Evolutionary conservation across 176 grass and related monocot species (phyloP).

Genomic region (Musa beccarii): DNA sequence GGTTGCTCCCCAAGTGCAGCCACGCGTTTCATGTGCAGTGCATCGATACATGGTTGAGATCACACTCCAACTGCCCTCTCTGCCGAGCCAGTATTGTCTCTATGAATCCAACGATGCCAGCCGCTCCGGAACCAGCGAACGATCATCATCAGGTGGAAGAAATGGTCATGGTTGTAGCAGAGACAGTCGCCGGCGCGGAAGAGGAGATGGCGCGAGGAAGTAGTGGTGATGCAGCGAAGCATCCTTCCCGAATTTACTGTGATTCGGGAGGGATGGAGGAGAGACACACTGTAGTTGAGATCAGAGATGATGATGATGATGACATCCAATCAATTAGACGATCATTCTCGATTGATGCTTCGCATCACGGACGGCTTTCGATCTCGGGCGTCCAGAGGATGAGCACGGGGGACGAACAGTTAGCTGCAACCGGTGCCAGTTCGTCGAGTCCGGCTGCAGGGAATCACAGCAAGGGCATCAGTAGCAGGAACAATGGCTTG

Average conservation of each 20-base stretch:
- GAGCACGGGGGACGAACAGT: constrained; percentile 54
- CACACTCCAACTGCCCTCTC: constrained; percentile 40
- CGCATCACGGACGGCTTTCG: constrained; percentile 35
- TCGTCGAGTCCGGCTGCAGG: constrained; percentile 35
- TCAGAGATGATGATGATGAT: constrained; percentile 30
- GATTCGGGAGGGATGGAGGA: constrained; percentile 12
- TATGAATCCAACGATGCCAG: not conserved
- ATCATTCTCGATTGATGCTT: constrained; percentile 29
- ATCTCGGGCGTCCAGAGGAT: constrained; percentile 58
- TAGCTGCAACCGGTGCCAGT: constrained; percentile 31
- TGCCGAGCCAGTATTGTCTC: not conserved
- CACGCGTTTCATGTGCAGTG: constrained; percentile 93
- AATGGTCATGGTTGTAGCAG: not conserved
- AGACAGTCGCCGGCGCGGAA: not conserved
- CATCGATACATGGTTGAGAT: constrained; percentile 98
- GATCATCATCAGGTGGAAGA: not conserved
- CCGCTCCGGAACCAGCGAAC: not conserved
- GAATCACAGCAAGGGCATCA: not conserved
- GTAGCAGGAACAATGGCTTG: constrained; percentile 15
- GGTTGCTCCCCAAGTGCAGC: constrained; percentile 42
- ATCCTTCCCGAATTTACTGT: not conserved
- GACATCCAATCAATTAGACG: constrained; percentile 5
- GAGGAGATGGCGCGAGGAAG: not conserved
- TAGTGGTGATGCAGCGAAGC: not conserved
- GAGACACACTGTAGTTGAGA: constrained; percentile 28